Percentiles rank a stretch among this genome's conserved stretches.
phyloP scores from a whole-genome alignment of 1,284 basidiomycete genomes.

The Marasmius tenuissimus region DNA sequence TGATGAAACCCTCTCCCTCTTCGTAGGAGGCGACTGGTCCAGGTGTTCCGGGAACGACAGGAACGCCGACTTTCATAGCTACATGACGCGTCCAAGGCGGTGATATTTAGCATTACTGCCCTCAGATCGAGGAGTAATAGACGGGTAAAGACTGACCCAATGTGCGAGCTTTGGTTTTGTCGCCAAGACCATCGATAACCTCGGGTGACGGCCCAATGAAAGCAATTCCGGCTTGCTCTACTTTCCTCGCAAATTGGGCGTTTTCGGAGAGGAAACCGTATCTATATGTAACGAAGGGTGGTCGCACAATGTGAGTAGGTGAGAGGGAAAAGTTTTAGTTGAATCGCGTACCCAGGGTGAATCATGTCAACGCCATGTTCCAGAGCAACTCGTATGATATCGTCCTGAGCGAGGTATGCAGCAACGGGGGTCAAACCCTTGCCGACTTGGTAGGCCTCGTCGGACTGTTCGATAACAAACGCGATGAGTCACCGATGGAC shows the following conservation, averaged over 20 bases:
- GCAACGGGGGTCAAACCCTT: slow-evolving; percentile 94
- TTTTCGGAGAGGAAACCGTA: slow-evolving; percentile 99
- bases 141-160: slow-evolving; percentile 52
- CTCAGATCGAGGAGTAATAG: not conserved
- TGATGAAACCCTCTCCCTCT: slow-evolving; percentile 87
- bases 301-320: slow-evolving; percentile 9
- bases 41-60: slow-evolving; percentile 97
- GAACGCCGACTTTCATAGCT: slow-evolving; percentile 89
- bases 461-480: slow-evolving; percentile 59
- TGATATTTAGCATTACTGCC: slow-evolving; percentile 10
- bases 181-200: slow-evolving; percentile 96
- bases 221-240: slow-evolving; percentile 95
- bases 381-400: slow-evolving; percentile 92
- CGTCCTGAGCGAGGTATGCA: slow-evolving; percentile 96
- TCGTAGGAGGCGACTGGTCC: slow-evolving; percentile 86
- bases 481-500: not conserved
- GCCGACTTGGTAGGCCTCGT: slow-evolving; percentile 98
- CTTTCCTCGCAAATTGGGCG: slow-evolving; percentile 92
- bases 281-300: slow-evolving; percentile 37
- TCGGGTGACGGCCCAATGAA: slow-evolving; percentile 97
- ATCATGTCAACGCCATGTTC: slow-evolving; percentile 99
- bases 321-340: slow-evolving; percentile 1
- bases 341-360: slow-evolving; percentile 81
- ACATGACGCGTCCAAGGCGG: slow-evolving; percentile 7
- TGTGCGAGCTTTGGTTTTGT: slow-evolving; percentile 97